phyloP scores from a whole-genome alignment of 352 stramenopile species.

The Pythium oligandrum region DNA sequence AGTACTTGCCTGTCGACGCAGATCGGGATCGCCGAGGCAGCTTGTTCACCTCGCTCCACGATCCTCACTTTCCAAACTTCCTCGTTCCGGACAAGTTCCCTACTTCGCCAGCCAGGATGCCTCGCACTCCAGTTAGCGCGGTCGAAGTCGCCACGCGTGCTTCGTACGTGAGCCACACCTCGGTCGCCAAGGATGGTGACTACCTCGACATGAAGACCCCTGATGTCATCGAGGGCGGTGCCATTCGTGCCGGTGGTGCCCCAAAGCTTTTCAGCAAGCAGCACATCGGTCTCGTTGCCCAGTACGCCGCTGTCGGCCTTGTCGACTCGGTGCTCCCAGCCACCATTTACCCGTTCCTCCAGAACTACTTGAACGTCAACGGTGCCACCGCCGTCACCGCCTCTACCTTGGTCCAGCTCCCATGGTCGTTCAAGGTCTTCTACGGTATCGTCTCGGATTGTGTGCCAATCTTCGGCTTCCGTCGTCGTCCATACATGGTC shows the following conservation, averaged over 20 bases:
- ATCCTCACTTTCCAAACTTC: too few species aligned
- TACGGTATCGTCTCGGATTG: constrained; percentile 33
- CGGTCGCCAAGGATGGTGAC: constrained; percentile 19
- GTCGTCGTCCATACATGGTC: constrained; percentile 32
- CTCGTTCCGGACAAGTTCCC: too few species aligned
- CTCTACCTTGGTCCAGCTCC: constrained; percentile 22
- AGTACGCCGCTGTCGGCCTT: constrained; percentile 33
- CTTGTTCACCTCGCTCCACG: too few species aligned
- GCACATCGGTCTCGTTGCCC: constrained; percentile 21
- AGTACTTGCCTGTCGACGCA: too few species aligned
- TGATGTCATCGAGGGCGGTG: constrained; percentile 20
- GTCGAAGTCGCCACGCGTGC: constrained; percentile 16
- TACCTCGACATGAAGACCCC: constrained; percentile 23
- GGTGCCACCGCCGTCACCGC: constrained; percentile 18
- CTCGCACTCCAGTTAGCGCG: too few species aligned
- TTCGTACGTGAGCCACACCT: constrained; percentile 33
- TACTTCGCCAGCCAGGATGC: too few species aligned
- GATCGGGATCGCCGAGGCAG: too few species aligned
- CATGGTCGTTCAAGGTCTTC: constrained; percentile 31
- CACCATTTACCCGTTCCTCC: constrained; percentile 45
- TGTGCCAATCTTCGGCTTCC: constrained; percentile 29
- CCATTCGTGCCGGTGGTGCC: constrained; percentile 27
- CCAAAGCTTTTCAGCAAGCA: constrained; percentile 25
- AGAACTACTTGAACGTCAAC: constrained; percentile 32
- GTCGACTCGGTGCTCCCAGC: constrained; percentile 22